These are phyloP conservation scores for Royoungia palumana DNA, from an alignment of 768 basidiomycete genomes.

Conservation along the genomic window DNA sequence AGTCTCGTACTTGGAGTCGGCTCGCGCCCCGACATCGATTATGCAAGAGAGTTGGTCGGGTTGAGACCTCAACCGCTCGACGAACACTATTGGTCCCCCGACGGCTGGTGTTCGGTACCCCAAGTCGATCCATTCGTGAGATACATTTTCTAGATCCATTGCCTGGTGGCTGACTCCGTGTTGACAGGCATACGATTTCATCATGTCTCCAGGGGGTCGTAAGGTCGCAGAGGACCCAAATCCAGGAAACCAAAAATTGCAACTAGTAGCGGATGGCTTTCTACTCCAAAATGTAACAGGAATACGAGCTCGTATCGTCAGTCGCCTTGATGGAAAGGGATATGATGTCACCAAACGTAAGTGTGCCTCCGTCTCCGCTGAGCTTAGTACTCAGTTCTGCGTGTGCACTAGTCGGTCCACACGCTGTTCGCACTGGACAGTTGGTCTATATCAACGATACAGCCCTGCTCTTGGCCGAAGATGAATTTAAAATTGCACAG, in stretches of 20 bases:
- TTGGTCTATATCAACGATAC: constrained; percentile 77
- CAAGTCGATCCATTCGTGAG: constrained; percentile 65
- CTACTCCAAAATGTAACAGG: constrained; percentile 76
- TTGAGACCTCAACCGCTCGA: constrained; percentile 47
- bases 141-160: constrained; percentile 7
- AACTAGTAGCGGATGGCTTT: constrained; percentile 62
- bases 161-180: not conserved
- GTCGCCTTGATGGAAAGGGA: constrained; percentile 76
- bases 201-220: constrained; percentile 60
- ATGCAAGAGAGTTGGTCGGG: constrained; percentile 69
- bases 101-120: constrained; percentile 77
- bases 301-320: constrained; percentile 73
- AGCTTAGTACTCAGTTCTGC: constrained; percentile 4
- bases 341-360: constrained; percentile 83
- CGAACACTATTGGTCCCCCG: constrained; percentile 55
- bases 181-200: constrained; percentile 74
- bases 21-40: constrained; percentile 74
- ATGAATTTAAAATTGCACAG: constrained; percentile 16
- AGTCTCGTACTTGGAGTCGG: constrained; percentile 69
- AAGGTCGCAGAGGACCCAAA: constrained; percentile 61
- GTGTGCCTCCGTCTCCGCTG: constrained; percentile 22
- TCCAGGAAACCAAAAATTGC: constrained; percentile 65
- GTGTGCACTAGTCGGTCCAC: constrained; percentile 74
- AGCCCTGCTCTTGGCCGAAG: constrained; percentile 37
- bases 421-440: constrained; percentile 76